Base-by-base conservation (phyloP, 176 grass and related monocot genomes). In the Oryza punctata region DNA sequence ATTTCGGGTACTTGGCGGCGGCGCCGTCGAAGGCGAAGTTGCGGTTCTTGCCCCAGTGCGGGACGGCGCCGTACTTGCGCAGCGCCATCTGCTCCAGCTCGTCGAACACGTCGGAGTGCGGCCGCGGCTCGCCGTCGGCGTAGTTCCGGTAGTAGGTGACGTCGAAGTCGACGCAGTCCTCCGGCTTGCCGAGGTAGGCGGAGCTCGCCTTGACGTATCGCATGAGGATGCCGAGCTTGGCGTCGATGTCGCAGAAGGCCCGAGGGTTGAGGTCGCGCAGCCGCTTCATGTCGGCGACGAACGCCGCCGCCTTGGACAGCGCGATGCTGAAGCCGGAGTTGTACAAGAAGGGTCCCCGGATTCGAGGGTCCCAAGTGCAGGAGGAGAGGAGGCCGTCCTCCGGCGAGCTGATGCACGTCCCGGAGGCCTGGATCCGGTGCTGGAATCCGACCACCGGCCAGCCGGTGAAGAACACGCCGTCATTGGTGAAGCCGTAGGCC, bases 21-120 rank as follows among this genome's bases (percentile, higher is more conserved):
- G 77, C 63, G 15, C 87, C 81, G 16, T 89, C 68, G 63, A 94
- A 94, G 12, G 67, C 92, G 14, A 92, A 78, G 78, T 94, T 90
- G 3, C 89, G 73, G 73, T 94, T 94, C 92, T 94, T 94, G 13
- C 92, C 92, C 89, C 89, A 94, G 65, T 94, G 92, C 3, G 92
- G 89, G 19, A 90, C 0, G 61, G 59, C 92, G 23, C 71, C 70
- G 81, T 90, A 94, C 78, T 90, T 90, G n/a, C 61, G 61, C 38
- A 91, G 38, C 54, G 68, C 85, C 81, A 91, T 84, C 64, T 91
- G 89, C 76, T 91, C 89, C 8, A 91, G 37, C 81, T 91, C 89
- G 61, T 91, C 89, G 59, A 87, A 35, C 65, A 87, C 80, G 30
- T 84, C 85, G 7, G 86, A 27, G 64, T 75, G 45, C 0, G 47